Evolutionary conservation across 768 basidiomycete species (phyloP).

Genomic region (Rubroboletus pulcherrimus): DNA sequence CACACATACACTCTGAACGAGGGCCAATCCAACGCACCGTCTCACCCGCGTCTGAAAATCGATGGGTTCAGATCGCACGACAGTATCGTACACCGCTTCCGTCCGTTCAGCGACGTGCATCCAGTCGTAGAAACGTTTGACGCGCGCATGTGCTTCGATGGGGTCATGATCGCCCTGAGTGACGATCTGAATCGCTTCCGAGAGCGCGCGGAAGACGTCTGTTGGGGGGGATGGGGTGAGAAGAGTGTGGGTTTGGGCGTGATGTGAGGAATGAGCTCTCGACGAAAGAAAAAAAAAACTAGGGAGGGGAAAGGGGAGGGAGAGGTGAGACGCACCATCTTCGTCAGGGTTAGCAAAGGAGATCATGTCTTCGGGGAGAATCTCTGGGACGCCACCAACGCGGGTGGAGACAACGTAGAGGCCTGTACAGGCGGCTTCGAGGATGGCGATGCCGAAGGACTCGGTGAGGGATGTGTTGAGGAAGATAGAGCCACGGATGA

Average conservation of each 20-base stretch:
- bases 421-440: conserved; percentile 94
- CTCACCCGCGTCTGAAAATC: conserved; percentile 77
- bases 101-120: conserved; percentile 71
- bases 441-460: conserved; percentile 94
- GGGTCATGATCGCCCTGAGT: conserved; percentile 70
- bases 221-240: neutral
- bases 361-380: conserved; percentile 91
- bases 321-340: conserved; percentile 58
- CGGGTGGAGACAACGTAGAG: conserved; percentile 91
- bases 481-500: conserved; percentile 83
- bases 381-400: conserved; percentile 94
- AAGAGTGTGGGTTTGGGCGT: neutral
- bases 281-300: neutral
- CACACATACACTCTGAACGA: neutral
- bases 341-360: conserved; percentile 92
- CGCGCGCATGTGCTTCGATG: conserved; percentile 64
- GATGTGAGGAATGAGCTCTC: neutral
- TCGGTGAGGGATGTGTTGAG: conserved; percentile 96
- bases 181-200: conserved; percentile 74
- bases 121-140: conserved; percentile 89
- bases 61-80: conserved; percentile 55
- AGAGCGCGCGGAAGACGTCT: conserved; percentile 86
- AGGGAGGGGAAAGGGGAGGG: neutral
- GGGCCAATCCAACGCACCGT: conserved; percentile 45
- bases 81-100: conserved; percentile 75